Percentiles rank a stretch among this genome's conserved stretches.
Evolutionary conservation across 805 yeast species (phyloP).

Genomic region (Candida vartiovaarae): DNA sequence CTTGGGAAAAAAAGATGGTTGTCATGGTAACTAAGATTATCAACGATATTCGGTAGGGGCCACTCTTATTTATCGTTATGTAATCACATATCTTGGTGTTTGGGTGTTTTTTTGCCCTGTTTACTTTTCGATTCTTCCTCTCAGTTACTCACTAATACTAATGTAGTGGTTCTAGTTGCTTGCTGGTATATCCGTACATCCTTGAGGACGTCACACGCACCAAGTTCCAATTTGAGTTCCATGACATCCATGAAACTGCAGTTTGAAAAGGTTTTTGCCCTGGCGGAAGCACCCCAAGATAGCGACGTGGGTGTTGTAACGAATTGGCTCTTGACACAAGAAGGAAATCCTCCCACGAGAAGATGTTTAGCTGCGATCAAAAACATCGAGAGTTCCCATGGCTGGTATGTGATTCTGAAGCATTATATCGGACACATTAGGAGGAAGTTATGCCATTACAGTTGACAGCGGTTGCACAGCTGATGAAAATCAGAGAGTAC

Average conservation of each 20-base stretch:
- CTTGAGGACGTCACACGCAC: too few species aligned
- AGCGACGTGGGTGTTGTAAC: constrained; percentile 17
- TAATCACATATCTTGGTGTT: too few species aligned
- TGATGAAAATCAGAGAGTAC: constrained; percentile 14
- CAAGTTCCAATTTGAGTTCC: too few species aligned
- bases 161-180: too few species aligned
- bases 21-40: too few species aligned
- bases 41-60: too few species aligned
- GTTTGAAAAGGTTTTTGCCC: constrained; percentile 11
- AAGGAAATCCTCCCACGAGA: constrained; percentile 18
- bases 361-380: constrained; percentile 18
- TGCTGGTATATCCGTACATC: too few species aligned
- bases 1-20: too few species aligned
- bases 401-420: constrained; percentile 3
- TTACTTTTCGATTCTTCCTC: not conserved
- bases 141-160: too few species aligned
- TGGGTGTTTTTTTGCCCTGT: not conserved
- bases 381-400: constrained; percentile 1
- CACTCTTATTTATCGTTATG: too few species aligned
- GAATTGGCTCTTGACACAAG: constrained; percentile 20
- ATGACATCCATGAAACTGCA: not conserved
- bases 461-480: constrained; percentile 1
- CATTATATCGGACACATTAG: constrained; percentile 16
- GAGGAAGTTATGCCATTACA: constrained; percentile 5
- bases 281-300: constrained; percentile 15